A percentile compares a stretch with the other conserved stretches of the same genome.
These are phyloP conservation scores for Pterocarpus macrocarpus DNA, from an alignment of 306 rosid species.

Conservation along the genomic window DNA sequence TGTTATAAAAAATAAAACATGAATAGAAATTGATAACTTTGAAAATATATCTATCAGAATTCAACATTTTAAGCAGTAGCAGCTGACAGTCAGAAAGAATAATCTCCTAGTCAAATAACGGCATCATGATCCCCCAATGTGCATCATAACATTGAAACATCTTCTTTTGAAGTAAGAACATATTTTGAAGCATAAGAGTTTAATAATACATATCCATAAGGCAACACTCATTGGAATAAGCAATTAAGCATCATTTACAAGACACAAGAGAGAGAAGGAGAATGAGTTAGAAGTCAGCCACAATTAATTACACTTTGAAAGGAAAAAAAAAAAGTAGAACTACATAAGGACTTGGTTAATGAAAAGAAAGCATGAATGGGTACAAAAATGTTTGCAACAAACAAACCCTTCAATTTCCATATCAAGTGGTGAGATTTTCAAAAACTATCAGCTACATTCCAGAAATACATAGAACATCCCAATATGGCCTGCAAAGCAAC, in stretches of 20 bases:
- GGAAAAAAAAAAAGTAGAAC: background rate
- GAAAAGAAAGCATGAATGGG: too few species aligned
- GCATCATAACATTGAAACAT: constrained; percentile 2
- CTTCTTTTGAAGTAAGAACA: constrained; percentile 2
- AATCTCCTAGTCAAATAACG: constrained; percentile 15
- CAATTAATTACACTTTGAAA: background rate
- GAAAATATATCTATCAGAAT: constrained; percentile 16
- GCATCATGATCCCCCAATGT: constrained; percentile 28
- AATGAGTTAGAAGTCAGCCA: background rate
- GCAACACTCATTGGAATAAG: background rate
- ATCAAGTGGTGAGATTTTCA: constrained; percentile 21
- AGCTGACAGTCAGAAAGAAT: constrained; percentile 6
- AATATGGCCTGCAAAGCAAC: constrained; percentile 29
- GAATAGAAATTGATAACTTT: background rate
- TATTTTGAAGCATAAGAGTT: constrained; percentile 18
- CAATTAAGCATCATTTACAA: constrained; percentile 6
- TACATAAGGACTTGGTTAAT: too few species aligned
- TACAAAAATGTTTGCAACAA: background rate
- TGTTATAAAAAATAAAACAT: constrained; percentile 5
- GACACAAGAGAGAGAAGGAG: background rate
- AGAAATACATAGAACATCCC: constrained; percentile 23
- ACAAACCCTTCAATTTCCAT: background rate
- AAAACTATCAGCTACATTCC: background rate
- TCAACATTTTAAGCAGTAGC: constrained; percentile 17
- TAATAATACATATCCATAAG: constrained; percentile 7